phyloP scores from a whole-genome alignment of 2,329 filamentous ascomycete genomes.

The Ceratocystis lukuohia region DNA sequence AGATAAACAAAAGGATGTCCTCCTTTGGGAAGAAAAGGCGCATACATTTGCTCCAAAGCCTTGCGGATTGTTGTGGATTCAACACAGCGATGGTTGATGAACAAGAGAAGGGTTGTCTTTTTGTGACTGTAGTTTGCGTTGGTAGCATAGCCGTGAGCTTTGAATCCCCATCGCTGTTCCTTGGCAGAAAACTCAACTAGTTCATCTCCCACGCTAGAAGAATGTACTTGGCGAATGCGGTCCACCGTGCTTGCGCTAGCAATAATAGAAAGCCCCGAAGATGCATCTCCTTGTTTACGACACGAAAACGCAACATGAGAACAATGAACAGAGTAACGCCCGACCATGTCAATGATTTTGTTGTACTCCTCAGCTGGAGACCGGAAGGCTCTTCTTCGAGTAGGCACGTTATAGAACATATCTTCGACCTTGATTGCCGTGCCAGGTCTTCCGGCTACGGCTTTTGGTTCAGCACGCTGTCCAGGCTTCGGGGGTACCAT shows the following conservation, averaged over 20 bases:
- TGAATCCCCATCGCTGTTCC: conserved; percentile 73
- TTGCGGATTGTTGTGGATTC: conserved; percentile 83
- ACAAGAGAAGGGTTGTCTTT: conserved; percentile 72
- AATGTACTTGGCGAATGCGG: conserved; percentile 82
- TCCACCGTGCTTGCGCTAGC: conserved; percentile 60
- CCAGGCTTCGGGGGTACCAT: conserved; percentile 75
- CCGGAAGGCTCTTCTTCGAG: conserved; percentile 73
- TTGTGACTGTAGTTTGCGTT: conserved; percentile 95
- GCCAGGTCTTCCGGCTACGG: conserved; percentile 72
- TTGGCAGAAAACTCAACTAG: conserved; percentile 60
- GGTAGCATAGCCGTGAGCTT: conserved; percentile 64
- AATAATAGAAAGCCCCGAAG: conserved; percentile 67
- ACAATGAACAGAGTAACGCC: conserved; percentile 87
- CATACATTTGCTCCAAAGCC: conserved; percentile 80
- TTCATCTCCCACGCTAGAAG: conserved; percentile 72
- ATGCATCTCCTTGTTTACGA: conserved; percentile 86
- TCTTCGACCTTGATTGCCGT: conserved; percentile 96
- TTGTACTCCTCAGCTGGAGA: conserved; percentile 91
- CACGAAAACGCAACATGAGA: conserved; percentile 85
- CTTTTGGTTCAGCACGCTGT: conserved; percentile 72
- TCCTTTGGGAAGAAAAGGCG: conserved; percentile 76
- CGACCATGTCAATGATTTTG: conserved; percentile 91
- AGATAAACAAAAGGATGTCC: conserved; percentile 91
- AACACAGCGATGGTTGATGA: conserved; percentile 92
- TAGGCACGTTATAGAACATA: conserved; percentile 91